Percentiles rank a stretch among this genome's conserved stretches.
Evolutionary conservation across 345 rosid species (phyloP).

Genomic region (Syzygium grande): DNA sequence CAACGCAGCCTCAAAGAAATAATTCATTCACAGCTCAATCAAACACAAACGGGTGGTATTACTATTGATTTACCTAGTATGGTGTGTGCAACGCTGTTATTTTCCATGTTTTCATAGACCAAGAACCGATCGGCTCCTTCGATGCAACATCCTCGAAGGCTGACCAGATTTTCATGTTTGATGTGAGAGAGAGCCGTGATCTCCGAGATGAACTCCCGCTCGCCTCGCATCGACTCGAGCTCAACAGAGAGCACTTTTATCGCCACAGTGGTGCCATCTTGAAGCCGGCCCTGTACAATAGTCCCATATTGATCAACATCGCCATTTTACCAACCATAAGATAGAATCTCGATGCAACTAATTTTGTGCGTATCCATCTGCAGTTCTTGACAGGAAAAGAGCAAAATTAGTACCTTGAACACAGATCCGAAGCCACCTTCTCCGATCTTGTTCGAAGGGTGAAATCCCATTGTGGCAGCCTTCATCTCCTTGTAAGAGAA

Average conservation of each 20-base stretch:
- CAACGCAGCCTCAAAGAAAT: background rate
- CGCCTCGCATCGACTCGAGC: conserved; percentile 48
- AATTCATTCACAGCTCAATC: background rate
- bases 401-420: conserved; percentile 31
- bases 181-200: conserved; percentile 32
- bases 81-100: conserved; percentile 36
- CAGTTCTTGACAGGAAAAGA: background rate
- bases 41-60: background rate
- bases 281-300: conserved; percentile 26
- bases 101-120: conserved; percentile 56
- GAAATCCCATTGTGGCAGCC: conserved; percentile 32
- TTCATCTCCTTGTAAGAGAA: conserved; percentile 33
- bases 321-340: background rate
- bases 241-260: conserved; percentile 45
- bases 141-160: conserved; percentile 50
- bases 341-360: background rate
- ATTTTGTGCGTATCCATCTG: background rate
- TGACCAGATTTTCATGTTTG: conserved; percentile 46
- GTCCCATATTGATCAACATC: background rate
- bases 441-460: conserved; percentile 46
- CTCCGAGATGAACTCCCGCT: conserved; percentile 55
- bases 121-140: conserved; percentile 37
- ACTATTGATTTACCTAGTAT: conserved; percentile 26
- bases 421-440: conserved; percentile 55
- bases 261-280: conserved; percentile 31